A percentile compares a stretch with the other conserved stretches of the same genome.
These are phyloP conservation scores for Epichloe coenophiala DNA, from an alignment of 2,329 filamentous ascomycete species.

Conservation along the genomic window DNA sequence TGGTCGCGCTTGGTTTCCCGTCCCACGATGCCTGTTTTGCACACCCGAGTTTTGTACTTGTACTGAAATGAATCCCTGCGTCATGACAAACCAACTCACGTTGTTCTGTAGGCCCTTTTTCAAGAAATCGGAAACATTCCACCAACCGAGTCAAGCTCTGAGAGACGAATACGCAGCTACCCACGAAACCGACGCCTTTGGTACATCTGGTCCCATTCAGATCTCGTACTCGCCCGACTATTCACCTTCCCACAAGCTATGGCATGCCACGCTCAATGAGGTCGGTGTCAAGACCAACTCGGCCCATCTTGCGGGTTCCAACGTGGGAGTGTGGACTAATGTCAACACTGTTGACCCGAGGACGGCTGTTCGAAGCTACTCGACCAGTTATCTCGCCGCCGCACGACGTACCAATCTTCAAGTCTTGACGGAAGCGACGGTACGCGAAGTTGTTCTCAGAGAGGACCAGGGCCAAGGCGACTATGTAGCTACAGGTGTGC, in stretches of 20 bases:
- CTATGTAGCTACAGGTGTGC: constrained; percentile 17
- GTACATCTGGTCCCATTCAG: constrained; percentile 32
- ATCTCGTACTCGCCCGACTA: constrained; percentile 30
- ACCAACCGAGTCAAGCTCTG: constrained; percentile 21
- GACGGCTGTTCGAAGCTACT: constrained; percentile 35
- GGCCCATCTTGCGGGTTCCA: constrained; percentile 34
- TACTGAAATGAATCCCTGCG: too few relatives aligned
- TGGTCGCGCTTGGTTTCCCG: too few relatives aligned
- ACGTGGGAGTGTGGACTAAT: constrained; percentile 35
- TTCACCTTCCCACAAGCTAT: constrained; percentile 27
- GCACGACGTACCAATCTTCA: constrained; percentile 28
- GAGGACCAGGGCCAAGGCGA: constrained; percentile 5
- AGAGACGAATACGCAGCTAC: constrained; percentile 22
- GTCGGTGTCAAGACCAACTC: constrained; percentile 28
- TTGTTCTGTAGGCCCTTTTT: constrained; percentile 30
- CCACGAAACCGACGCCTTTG: constrained; percentile 27
- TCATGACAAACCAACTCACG: background rate
- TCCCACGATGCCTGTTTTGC: too few relatives aligned
- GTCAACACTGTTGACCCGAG: constrained; percentile 33
- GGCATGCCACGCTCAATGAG: constrained; percentile 32
- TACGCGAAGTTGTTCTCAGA: constrained; percentile 16
- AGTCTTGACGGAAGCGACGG: constrained; percentile 18
- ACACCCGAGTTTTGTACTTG: too few relatives aligned
- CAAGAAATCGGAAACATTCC: constrained; percentile 35
- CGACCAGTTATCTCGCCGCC: constrained; percentile 27